A percentile compares a stretch with the other conserved stretches of the same genome.
These are phyloP conservation scores for Diaporthe ampelina DNA, from an alignment of 2,329 filamentous ascomycete species.

Conservation along the genomic window DNA sequence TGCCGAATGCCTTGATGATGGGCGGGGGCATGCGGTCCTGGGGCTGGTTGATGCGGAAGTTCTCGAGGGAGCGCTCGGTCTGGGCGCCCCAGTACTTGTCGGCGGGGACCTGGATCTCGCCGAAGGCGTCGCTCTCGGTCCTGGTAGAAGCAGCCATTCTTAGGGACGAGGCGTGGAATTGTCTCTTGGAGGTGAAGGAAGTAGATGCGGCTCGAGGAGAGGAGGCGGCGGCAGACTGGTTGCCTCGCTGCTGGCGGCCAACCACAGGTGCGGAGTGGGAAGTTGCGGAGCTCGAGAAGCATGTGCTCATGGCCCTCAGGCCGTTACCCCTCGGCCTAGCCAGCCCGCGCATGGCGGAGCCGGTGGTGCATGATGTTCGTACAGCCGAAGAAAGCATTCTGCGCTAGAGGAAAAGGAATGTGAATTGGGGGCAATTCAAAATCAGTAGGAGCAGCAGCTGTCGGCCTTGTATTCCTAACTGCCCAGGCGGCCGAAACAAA, in stretches of 20 bases:
- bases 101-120: conserved; percentile 89
- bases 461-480: conserved; percentile 20
- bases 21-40: conserved; percentile 98
- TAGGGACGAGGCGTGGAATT: conserved; percentile 60
- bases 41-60: conserved; percentile 99
- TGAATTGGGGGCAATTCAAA: neutral
- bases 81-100: conserved; percentile 99
- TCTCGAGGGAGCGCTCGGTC: conserved; percentile 94
- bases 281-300: conserved; percentile 31
- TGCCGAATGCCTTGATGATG: conserved; percentile 93
- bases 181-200: conserved; percentile 47
- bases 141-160: conserved; percentile 73
- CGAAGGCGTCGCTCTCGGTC: conserved; percentile 97
- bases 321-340: conserved; percentile 40
- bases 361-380: conserved; percentile 36
- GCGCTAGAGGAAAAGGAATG: neutral
- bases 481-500: neutral
- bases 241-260: conserved; percentile 17
- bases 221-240: conserved; percentile 4
- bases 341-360: conserved; percentile 38
- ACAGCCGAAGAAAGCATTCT: conserved; percentile 39
- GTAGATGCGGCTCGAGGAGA: conserved; percentile 9
- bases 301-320: conserved; percentile 41
- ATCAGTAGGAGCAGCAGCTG: neutral
- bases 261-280: conserved; percentile 15